phyloP scores from a whole-genome alignment of 345 rosid species.

The Psidium guajava region DNA sequence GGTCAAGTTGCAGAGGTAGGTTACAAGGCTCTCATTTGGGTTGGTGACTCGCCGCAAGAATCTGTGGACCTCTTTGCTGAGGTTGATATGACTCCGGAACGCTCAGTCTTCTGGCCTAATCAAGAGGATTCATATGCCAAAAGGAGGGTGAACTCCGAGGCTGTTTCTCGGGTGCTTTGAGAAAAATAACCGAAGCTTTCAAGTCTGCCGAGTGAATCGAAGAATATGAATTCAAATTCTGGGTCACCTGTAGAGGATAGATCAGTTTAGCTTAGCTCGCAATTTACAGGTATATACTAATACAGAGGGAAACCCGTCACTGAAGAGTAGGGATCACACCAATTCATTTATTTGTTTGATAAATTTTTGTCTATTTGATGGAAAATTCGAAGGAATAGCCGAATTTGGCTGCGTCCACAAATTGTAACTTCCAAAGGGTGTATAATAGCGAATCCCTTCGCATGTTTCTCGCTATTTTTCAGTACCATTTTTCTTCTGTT shows the following conservation, averaged over 20 bases:
- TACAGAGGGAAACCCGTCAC: neutral
- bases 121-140: neutral
- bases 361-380: neutral
- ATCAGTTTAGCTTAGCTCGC: neutral
- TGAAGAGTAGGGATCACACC: neutral
- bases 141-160: neutral
- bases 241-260: neutral
- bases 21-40: neutral
- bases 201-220: neutral
- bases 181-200: neutral
- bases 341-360: neutral
- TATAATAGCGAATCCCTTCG: neutral
- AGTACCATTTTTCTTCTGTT: neutral
- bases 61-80: neutral
- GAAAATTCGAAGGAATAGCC: neutral
- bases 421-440: neutral
- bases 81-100: neutral
- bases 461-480: neutral
- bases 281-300: neutral
- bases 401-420: neutral
- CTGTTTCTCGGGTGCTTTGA: neutral
- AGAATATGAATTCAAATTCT: neutral
- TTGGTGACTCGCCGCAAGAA: neutral
- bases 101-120: neutral
- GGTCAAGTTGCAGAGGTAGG: conserved; percentile 22